Evolutionary conservation across 2,329 filamentous ascomycete genomes (phyloP).

Genomic region (Aspergillus caelatus): DNA sequence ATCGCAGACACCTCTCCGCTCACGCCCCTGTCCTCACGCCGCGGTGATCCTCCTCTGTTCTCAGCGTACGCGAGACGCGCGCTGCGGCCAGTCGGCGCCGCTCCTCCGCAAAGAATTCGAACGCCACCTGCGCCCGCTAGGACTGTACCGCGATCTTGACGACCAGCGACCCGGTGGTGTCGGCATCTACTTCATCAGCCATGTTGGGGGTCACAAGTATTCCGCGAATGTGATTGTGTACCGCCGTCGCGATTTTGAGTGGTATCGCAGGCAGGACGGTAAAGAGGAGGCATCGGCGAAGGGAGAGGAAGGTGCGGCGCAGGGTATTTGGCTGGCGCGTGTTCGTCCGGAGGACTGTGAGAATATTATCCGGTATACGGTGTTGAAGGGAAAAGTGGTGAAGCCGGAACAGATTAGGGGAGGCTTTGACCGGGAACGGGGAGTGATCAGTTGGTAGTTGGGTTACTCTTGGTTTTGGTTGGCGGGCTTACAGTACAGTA

Average conservation of each 20-base stretch:
- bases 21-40: conserved; percentile 75
- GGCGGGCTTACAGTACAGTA: neutral
- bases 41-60: conserved; percentile 92
- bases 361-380: conserved; percentile 84
- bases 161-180: conserved; percentile 90
- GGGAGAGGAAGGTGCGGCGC: conserved; percentile 65
- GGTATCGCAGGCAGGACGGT: conserved; percentile 30
- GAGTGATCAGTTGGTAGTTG: conserved; percentile 80
- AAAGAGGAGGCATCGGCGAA: conserved; percentile 33
- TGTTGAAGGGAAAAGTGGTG: conserved; percentile 90
- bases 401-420: conserved; percentile 86
- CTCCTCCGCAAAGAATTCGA: conserved; percentile 87
- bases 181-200: conserved; percentile 93
- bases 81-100: conserved; percentile 91
- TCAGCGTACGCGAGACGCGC: conserved; percentile 89
- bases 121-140: conserved; percentile 80
- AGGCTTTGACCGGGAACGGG: conserved; percentile 82
- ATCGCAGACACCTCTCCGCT: conserved; percentile 49
- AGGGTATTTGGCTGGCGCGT: conserved; percentile 91
- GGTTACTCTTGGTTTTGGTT: neutral
- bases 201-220: conserved; percentile 97
- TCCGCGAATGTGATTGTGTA: conserved; percentile 94
- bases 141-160: conserved; percentile 81
- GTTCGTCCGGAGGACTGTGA: conserved; percentile 88
- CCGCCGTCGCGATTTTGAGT: conserved; percentile 57